Conservation (phyloP, 2,329 filamentous ascomycete species). For the Fusarium euwallaceae region DNA sequence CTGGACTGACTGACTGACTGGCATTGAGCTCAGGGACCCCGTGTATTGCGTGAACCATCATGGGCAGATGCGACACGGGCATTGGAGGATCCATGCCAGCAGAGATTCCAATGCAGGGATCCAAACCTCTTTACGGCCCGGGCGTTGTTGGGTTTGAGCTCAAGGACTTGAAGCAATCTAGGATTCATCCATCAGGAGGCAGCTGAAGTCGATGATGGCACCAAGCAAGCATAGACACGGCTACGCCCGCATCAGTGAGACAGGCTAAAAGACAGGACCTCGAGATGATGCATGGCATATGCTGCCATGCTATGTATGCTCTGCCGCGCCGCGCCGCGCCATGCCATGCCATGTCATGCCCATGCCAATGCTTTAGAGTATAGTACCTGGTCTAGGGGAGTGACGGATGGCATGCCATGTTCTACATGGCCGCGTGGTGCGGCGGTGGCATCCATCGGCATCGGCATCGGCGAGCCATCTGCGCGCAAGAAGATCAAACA, state of each 20-base stretch:
- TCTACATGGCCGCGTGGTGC: conserved; percentile 1
- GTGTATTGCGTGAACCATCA: conserved; percentile 11
- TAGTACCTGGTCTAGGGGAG: not conserved
- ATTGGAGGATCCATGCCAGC: not conserved
- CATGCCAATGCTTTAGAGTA: conserved; percentile 3
- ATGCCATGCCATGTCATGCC: conserved; percentile 11
- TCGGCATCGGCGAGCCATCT: not conserved
- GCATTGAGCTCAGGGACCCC: not conserved
- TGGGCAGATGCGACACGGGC: conserved; percentile 4
- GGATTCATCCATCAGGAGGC: not conserved
- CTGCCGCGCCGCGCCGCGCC: conserved; percentile 1
- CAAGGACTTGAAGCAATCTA: not conserved
- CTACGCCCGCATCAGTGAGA: conserved; percentile 35
- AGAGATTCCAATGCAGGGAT: conserved; percentile 5
- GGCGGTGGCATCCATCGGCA: not conserved
- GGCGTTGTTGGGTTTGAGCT: not conserved
- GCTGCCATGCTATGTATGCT: conserved; percentile 15
- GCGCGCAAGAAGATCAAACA: not conserved
- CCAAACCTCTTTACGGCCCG: not conserved
- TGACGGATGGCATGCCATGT: conserved; percentile 13
- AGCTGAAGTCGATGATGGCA: not conserved
- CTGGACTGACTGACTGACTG: not conserved
- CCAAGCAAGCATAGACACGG: conserved; percentile 15
- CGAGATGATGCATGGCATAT: conserved; percentile 20
- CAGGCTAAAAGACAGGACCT: conserved; percentile 24